phyloP scores from a whole-genome alignment of 2,329 filamentous ascomycete species.

The Pleurostoma richardsiae region DNA sequence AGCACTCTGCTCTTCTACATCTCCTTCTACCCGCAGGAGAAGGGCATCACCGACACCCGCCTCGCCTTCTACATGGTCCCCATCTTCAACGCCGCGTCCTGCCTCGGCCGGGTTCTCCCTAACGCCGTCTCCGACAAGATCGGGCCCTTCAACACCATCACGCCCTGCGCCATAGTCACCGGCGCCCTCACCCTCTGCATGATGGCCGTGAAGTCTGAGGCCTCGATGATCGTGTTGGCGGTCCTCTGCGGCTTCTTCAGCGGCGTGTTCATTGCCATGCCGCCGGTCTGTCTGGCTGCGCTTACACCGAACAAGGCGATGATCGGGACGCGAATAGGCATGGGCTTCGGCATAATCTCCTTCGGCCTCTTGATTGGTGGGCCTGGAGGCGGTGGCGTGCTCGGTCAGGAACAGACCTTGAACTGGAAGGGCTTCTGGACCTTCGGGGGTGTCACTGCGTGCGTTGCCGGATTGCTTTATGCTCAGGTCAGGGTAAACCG shows the following conservation, averaged over 20 bases:
- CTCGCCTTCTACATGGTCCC: slow-evolving; percentile 35
- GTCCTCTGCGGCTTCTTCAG: slow-evolving; percentile 34
- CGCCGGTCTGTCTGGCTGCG: slow-evolving; percentile 28
- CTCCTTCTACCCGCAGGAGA: slow-evolving; percentile 25
- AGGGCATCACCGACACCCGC: slow-evolving; percentile 19
- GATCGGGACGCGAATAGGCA: slow-evolving; percentile 36
- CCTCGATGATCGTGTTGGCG: slow-evolving; percentile 24
- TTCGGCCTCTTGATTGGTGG: slow-evolving; percentile 25
- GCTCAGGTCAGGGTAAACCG: not conserved
- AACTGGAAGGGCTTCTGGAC: slow-evolving; percentile 18
- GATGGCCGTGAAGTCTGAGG: slow-evolving; percentile 24
- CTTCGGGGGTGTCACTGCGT: slow-evolving; percentile 10
- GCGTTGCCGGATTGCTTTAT: not conserved
- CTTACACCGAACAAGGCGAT: slow-evolving; percentile 32
- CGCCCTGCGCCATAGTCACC: slow-evolving; percentile 20
- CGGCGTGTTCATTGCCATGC: slow-evolving; percentile 35
- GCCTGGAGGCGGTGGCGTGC: slow-evolving; percentile 25
- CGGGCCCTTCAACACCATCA: slow-evolving; percentile 28
- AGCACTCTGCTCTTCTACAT: slow-evolving; percentile 33
- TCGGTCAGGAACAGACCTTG: slow-evolving; percentile 12
- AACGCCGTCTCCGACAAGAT: slow-evolving; percentile 29
- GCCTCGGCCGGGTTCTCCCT: slow-evolving; percentile 32
- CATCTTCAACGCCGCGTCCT: slow-evolving; percentile 32
- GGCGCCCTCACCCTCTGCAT: slow-evolving; percentile 27
- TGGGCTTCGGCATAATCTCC: slow-evolving; percentile 24